A percentile compares a stretch with the other conserved stretches of the same genome.
These are phyloP conservation scores for Penicillium sp. DNA, from an alignment of 2,329 filamentous ascomycete species.

Conservation along the genomic window DNA sequence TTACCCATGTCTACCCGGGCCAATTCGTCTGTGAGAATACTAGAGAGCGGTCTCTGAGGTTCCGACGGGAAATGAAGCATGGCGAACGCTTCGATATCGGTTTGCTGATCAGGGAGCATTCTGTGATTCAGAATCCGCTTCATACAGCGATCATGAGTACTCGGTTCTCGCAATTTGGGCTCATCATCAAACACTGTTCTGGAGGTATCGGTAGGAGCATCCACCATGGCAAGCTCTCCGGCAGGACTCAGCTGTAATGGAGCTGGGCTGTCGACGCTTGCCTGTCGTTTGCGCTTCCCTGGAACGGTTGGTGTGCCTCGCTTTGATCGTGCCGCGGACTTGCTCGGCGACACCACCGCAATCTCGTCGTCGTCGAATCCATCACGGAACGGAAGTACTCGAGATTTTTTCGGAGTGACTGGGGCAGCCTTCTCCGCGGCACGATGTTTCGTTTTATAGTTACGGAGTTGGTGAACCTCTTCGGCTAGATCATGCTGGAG, in stretches of 20 bases:
- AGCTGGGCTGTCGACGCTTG: slow-evolving; percentile 56
- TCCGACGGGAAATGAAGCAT: slow-evolving; percentile 57
- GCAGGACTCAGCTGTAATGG: slow-evolving; percentile 46
- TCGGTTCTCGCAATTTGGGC: slow-evolving; percentile 21
- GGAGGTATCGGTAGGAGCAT: slow-evolving; percentile 29
- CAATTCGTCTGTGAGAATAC: slow-evolving; percentile 56
- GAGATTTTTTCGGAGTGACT: slow-evolving; percentile 55
- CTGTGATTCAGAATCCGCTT: slow-evolving; percentile 59
- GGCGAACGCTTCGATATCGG: slow-evolving; percentile 58
- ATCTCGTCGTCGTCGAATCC: slow-evolving; percentile 67
- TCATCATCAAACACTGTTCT: slow-evolving; percentile 29
- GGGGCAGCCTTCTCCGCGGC: slow-evolving; percentile 42
- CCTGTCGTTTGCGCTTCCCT: slow-evolving; percentile 60
- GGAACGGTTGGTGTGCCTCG: slow-evolving; percentile 57
- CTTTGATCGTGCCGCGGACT: slow-evolving; percentile 50
- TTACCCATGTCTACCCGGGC: slow-evolving; percentile 46
- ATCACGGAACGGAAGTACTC: slow-evolving; percentile 55
- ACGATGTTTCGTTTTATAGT: slow-evolving; percentile 41
- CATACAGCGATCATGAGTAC: slow-evolving; percentile 43
- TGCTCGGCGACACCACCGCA: slow-evolving; percentile 57
- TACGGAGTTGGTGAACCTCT: slow-evolving; percentile 53
- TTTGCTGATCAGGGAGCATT: slow-evolving; percentile 50
- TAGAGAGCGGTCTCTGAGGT: slow-evolving; percentile 52
- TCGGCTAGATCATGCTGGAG: slow-evolving; percentile 62
- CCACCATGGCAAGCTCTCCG: slow-evolving; percentile 28